A percentile compares a stretch with the other conserved stretches of the same genome.
Conservation (phyloP, 169 alveolate species). For the Plasmodium ovale region DNA sequence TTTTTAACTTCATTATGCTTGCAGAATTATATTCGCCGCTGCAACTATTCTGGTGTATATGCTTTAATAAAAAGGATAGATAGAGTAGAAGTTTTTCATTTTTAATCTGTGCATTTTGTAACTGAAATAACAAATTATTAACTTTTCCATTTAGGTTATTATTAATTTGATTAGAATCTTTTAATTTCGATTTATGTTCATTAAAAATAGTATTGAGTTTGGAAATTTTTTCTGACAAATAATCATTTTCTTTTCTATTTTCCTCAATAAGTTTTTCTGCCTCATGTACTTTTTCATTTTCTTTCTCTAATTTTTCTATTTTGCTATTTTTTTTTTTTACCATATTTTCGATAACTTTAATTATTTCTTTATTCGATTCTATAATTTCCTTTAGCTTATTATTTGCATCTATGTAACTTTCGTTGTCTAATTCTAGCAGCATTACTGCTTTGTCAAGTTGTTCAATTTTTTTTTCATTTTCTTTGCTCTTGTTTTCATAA, state of each 20-base stretch:
- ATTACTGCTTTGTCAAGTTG: slow-evolving; percentile 66
- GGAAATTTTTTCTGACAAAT: slow-evolving; percentile 40
- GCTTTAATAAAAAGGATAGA: slow-evolving; percentile 46
- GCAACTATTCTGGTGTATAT: slow-evolving; percentile 10
- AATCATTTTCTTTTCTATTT: slow-evolving; percentile 57
- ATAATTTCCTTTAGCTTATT: slow-evolving; percentile 61
- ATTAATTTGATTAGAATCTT: slow-evolving; percentile 35
- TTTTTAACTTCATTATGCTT: slow-evolving; percentile 33
- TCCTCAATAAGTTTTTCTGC: slow-evolving; percentile 48
- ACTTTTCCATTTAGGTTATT: slow-evolving; percentile 58
- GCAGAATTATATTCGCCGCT: background rate
- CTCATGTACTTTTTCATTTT: slow-evolving; percentile 50
- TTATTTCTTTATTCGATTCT: slow-evolving; percentile 65
- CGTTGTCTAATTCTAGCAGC: slow-evolving; percentile 67
- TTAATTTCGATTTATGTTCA: slow-evolving; percentile 54
- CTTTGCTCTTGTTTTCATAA: slow-evolving; percentile 49
- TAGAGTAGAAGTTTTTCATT: slow-evolving; percentile 60
- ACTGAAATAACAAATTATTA: slow-evolving; percentile 39
- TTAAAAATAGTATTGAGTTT: slow-evolving; percentile 34
- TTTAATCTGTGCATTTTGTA: slow-evolving; percentile 67
- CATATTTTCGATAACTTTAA: slow-evolving; percentile 47
- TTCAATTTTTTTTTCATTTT: slow-evolving; percentile 71
- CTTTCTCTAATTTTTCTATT: slow-evolving; percentile 69
- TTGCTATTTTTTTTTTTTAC: slow-evolving; percentile 50
- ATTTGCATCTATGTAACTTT: slow-evolving; percentile 47